phyloP scores from a whole-genome alignment of 257 asterid species.

The Solanum medicagineum region DNA sequence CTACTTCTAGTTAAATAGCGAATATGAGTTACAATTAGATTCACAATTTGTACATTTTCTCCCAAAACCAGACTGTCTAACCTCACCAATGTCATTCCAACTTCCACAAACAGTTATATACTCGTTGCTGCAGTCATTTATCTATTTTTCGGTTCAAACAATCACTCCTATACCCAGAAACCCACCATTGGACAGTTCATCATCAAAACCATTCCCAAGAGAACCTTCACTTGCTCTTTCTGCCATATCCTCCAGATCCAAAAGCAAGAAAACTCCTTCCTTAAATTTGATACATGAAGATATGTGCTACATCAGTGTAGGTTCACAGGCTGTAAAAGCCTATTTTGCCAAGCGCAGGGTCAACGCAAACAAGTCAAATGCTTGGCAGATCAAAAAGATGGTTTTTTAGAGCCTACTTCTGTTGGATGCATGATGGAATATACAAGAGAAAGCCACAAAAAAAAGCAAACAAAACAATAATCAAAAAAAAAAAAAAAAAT shows the following conservation, averaged over 20 bases:
- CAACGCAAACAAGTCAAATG: background rate
- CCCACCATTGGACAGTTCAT: background rate
- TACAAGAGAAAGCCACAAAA: background rate
- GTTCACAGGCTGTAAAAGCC: background rate
- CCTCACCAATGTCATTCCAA: background rate
- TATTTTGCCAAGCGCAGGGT: background rate
- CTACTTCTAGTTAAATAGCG: background rate
- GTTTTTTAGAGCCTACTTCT: background rate
- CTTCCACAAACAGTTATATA: background rate
- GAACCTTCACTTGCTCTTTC: background rate
- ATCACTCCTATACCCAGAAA: background rate
- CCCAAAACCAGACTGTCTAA: background rate
- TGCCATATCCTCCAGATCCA: background rate
- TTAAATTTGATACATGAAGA: background rate
- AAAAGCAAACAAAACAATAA: background rate
- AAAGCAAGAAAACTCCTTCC: background rate
- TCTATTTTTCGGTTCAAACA: background rate
- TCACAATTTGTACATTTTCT: background rate
- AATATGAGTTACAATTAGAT: background rate
- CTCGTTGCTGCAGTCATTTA: background rate
- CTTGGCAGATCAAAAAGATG: background rate
- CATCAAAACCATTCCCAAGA: background rate
- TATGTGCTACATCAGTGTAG: background rate
- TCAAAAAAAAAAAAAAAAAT: background rate
- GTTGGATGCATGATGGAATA: background rate